These are phyloP conservation scores for Aspergillus uvarum DNA, from an alignment of 2,329 filamentous ascomycete genomes.

Conservation along the genomic window DNA sequence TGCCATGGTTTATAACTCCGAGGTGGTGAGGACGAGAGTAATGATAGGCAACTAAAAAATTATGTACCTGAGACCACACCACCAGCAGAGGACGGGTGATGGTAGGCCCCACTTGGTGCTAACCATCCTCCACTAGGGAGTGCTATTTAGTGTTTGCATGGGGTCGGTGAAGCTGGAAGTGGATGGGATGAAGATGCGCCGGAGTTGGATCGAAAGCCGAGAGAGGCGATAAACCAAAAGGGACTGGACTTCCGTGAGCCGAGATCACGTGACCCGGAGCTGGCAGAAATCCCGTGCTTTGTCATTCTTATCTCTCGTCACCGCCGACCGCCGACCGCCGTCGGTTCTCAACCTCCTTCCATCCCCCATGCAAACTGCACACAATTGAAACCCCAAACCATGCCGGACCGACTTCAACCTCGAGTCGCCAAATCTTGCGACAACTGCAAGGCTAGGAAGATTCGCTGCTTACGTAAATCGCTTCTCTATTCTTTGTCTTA, in stretches of 20 bases:
- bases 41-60: no score
- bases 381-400: neutral
- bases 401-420: neutral
- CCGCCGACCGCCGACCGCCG: neutral
- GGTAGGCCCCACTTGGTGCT: no score
- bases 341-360: neutral
- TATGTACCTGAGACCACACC: no score
- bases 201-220: neutral
- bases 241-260: neutral
- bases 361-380: no score
- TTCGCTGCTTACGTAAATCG: neutral
- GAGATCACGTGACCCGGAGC: neutral
- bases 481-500: no score
- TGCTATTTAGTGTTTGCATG: no score
- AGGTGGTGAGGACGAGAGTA: no score
- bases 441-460: neutral
- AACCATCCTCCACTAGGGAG: no score
- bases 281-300: neutral
- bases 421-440: neutral
- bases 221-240: neutral
- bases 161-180: no score
- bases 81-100: no score
- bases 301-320: neutral
- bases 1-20: no score
- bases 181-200: neutral